Conservation (phyloP, 2,329 filamentous ascomycete genomes). For the Epichloe aotearoae region DNA sequence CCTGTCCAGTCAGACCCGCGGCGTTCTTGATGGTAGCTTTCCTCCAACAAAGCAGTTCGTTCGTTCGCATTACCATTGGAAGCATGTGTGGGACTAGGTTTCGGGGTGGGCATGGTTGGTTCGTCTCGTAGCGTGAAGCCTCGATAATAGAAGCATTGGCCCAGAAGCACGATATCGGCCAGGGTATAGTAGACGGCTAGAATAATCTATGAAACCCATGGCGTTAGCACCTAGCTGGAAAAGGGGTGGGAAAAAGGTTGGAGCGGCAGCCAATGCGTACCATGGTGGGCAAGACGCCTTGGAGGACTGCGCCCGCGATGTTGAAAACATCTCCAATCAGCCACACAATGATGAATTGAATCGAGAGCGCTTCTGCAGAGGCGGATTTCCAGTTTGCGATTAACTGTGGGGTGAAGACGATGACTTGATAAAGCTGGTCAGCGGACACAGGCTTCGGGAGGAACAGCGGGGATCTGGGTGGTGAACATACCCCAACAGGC, state of each 20-base stretch:
- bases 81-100: constrained; percentile 20
- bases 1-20: constrained; percentile 45
- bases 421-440: constrained; percentile 36
- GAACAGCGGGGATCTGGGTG: not conserved
- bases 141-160: constrained; percentile 91
- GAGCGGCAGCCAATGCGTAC: constrained; percentile 22
- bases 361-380: constrained; percentile 76
- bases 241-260: not conserved
- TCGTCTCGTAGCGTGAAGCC: constrained; percentile 59
- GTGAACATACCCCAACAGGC: constrained; percentile 59
- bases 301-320: constrained; percentile 80
- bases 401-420: constrained; percentile 95
- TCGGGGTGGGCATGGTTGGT: constrained; percentile 26
- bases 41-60: constrained; percentile 36
- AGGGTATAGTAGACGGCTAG: constrained; percentile 90
- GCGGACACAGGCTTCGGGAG: not conserved
- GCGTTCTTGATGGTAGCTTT: constrained; percentile 30
- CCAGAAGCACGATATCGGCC: constrained; percentile 75
- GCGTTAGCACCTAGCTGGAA: not conserved
- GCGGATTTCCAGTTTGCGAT: constrained; percentile 81
- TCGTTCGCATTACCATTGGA: constrained; percentile 31
- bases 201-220: constrained; percentile 44
- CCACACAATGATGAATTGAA: constrained; percentile 91
- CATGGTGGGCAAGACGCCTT: constrained; percentile 91
- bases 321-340: constrained; percentile 92